Evolutionary conservation across 768 basidiomycete species (phyloP).

Genomic region (Agaricus bisporus): DNA sequence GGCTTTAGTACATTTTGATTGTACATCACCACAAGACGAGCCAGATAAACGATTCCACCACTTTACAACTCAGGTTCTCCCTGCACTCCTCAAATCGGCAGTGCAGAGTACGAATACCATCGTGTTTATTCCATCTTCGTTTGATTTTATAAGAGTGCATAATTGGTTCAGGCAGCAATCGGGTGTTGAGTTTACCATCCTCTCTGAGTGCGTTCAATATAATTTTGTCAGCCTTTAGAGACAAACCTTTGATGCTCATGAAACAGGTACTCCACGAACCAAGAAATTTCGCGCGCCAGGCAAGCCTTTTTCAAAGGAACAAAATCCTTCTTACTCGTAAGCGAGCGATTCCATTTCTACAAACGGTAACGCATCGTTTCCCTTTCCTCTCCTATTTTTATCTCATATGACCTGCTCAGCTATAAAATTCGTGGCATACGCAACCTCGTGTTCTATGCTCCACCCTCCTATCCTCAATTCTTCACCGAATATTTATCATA

Average conservation of each 20-base stretch:
- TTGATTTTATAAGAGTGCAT: slow-evolving; percentile 91
- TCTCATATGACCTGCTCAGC: slow-evolving; percentile 28
- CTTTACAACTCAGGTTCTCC: slow-evolving; percentile 88
- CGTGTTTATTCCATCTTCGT: slow-evolving; percentile 90
- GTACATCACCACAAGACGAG: slow-evolving; percentile 65
- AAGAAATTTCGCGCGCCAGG: slow-evolving; percentile 90
- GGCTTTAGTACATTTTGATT: slow-evolving; percentile 75
- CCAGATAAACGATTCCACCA: slow-evolving; percentile 81
- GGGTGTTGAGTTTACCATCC: slow-evolving; percentile 68
- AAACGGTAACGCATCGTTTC: slow-evolving; percentile 45
- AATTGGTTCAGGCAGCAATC: slow-evolving; percentile 76
- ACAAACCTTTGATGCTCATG: neutral
- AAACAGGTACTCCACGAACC: slow-evolving; percentile 81
- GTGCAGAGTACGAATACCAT: slow-evolving; percentile 87
- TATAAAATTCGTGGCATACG: slow-evolving; percentile 92
- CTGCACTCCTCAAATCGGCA: slow-evolving; percentile 82
- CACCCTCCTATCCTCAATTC: slow-evolving; percentile 87
- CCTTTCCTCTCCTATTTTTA: neutral
- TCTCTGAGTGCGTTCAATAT: slow-evolving; percentile 70
- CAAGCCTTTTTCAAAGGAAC: slow-evolving; percentile 89
- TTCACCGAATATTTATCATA: slow-evolving; percentile 87
- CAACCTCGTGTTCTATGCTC: slow-evolving; percentile 90
- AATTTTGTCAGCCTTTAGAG: neutral
- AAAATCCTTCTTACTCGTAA: slow-evolving; percentile 82
- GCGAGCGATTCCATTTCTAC: slow-evolving; percentile 99